Conservation (phyloP, 192 early-diverging fungal genomes). For the Fimicolochytrium jonesii region DNA sequence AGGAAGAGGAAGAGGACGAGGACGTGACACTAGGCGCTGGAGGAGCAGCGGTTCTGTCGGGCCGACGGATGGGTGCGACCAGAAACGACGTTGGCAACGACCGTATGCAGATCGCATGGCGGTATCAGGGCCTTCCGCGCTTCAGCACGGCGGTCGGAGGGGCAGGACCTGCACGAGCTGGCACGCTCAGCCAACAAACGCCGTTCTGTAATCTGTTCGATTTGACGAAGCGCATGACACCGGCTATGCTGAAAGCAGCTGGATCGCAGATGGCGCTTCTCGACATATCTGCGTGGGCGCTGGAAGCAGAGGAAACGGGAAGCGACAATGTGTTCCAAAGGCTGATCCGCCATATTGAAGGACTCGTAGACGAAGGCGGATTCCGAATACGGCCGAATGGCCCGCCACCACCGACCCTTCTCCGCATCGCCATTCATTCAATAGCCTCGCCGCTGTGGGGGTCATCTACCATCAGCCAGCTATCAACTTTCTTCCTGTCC, state of each 20-base stretch:
- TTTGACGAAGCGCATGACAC: slow-evolving; percentile 70
- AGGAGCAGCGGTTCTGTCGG: slow-evolving; percentile 2
- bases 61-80: slow-evolving; percentile 23
- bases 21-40: slow-evolving; percentile 10
- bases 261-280: slow-evolving; percentile 22
- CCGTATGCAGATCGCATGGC: slow-evolving; percentile 88
- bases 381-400: slow-evolving; percentile 48
- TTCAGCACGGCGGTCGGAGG: slow-evolving; percentile 40
- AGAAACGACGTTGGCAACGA: slow-evolving; percentile 45
- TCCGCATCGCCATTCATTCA: slow-evolving; percentile 78
- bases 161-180: background rate
- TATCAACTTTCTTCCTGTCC: slow-evolving; percentile 56
- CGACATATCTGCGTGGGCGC: slow-evolving; percentile 12
- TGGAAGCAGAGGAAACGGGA: background rate
- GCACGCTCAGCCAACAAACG: slow-evolving; percentile 8
- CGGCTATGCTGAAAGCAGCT: slow-evolving; percentile 45
- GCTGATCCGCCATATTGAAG: slow-evolving; percentile 45
- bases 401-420: slow-evolving; percentile 33
- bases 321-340: slow-evolving; percentile 19
- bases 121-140: slow-evolving; percentile 80
- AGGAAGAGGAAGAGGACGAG: slow-evolving; percentile 42
- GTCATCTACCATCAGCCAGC: slow-evolving; percentile 40
- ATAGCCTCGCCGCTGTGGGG: slow-evolving; percentile 80
- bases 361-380: slow-evolving; percentile 58
- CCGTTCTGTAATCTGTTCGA: slow-evolving; percentile 84